Evolutionary conservation across 805 yeast genomes (phyloP), one percentile per base, ranked within the genome.

Genomic region (Lachancea lanzarotensis): DNA sequence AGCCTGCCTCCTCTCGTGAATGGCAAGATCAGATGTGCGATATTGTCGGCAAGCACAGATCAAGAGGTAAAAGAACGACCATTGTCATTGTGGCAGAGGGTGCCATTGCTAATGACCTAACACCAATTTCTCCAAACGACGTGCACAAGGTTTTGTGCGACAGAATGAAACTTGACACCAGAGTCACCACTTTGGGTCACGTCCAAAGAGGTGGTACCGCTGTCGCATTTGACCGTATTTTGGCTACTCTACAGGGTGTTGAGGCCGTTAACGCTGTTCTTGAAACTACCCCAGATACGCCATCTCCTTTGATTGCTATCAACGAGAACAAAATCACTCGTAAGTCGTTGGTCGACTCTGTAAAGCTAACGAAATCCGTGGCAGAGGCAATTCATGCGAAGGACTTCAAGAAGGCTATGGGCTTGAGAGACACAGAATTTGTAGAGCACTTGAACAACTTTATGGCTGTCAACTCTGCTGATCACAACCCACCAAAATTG

Each of bases 181-280:
- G 98, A 66, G 82, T 91, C 57, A 93, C 98, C 35, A 87, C 95
- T 13, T 73, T 93, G 56, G 98, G 98, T 45, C 98, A 93, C 65
- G 97, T 93, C 43, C 98, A 93, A 74, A 80, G 98, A 69, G 98
- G 98, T 71, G 98, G 98, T 67, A 79, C 95, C 37, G 97, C 98
- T 18, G 96, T 90, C 45, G 97, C 98, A 2, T 87, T 76, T 56
- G 98, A 93, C 66, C 79, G 98, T 62, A 67, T 84, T 60, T 69
- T 93, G 56, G 96, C 97, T 35, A 91, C 98, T 15, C 66, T 91
- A 53, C 98, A 93, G 72, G 98, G 98, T 67, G 96, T 91, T 35
- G 98, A 89, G 57, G 98, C 98, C 9, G 95, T 93, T 17, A 82
- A 84, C 49, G 98, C 98, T 1, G 93, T 93, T 15, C 72, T 93